A percentile compares a stretch with the other conserved stretches of the same genome.
Evolutionary conservation across 2,329 filamentous ascomycete genomes (phyloP).

Genomic region (Arthroderma sp.): DNA sequence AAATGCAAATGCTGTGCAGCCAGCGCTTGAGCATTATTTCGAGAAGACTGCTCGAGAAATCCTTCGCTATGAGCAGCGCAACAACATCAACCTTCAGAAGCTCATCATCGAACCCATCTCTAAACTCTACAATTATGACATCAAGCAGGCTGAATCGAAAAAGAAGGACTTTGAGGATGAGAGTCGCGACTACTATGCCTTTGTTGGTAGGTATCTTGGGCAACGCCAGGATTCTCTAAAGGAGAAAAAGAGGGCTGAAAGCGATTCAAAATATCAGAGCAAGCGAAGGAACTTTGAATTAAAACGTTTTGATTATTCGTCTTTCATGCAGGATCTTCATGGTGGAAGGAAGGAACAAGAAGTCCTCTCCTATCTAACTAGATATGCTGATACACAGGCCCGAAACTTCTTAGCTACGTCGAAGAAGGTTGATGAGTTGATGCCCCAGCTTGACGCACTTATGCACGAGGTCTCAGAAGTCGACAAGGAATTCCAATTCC

Average conservation of each 20-base stretch:
- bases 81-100: conserved; percentile 71
- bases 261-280: conserved; percentile 88
- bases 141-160: conserved; percentile 94
- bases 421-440: conserved; percentile 72
- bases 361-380: conserved; percentile 84
- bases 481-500: conserved; percentile 93
- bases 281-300: conserved; percentile 93
- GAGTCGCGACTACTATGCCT: conserved; percentile 95
- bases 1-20: conserved; percentile 93
- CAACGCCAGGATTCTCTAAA: conserved; percentile 92
- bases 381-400: conserved; percentile 83
- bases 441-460: conserved; percentile 81
- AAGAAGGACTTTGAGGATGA: conserved; percentile 98
- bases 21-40: conserved; percentile 93
- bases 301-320: conserved; percentile 96
- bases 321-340: conserved; percentile 98
- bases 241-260: conserved; percentile 90
- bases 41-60: conserved; percentile 93
- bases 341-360: conserved; percentile 98
- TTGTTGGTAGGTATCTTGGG: conserved; percentile 88
- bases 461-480: conserved; percentile 80
- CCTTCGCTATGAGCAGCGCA: conserved; percentile 70
- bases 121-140: conserved; percentile 86
- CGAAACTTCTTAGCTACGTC: conserved; percentile 68
- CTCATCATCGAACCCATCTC: conserved; percentile 89